Base-by-base conservation (phyloP, 345 rosid species). In the Citrus maxima region DNA sequence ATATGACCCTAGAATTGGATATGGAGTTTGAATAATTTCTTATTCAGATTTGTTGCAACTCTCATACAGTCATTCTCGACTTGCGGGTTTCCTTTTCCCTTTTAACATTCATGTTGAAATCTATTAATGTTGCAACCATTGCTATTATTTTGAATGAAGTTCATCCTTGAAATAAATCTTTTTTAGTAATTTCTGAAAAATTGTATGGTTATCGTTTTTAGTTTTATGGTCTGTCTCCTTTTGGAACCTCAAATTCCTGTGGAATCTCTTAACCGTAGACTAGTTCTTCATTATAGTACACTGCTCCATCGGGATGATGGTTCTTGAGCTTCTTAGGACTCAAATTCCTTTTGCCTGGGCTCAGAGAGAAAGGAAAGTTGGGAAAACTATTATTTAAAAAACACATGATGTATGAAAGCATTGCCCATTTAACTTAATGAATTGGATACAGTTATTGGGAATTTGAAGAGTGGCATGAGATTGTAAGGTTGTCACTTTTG, bases 381-480 rank as follows among this genome's bases (percentile, higher is more conserved):
- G 21, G 58, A 13, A 61, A 42, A 46, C 42, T 46, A 10, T 62
- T 34, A 74, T 63, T 25, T 5, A 19, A 42, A 61, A 19, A 25
- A 10, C 7, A n/a, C 59, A 62, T 61, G 30, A 61, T 40, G 3
- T 4, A 4, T 38, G 32, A 74, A 30, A 74, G 25, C 27, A 14
- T 64, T 62, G 55, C 68, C 58, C 12, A 21, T 42, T 55, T 38
- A 62, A 24, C 40, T 74, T 74, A n/a, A 13, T 21, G 42, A 75
- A 42, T 13, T 75, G 70, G 70, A 6, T 54, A 21, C 24, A 13
- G 32, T 9, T 54, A 51, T 49, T 61, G 71, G 63, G 51, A 65
- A 46, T 75, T 64, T 65, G 70, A 75, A 67, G 27, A 64, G 24
- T 75, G 49, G 24, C 22, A 16, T 65, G 34, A 51, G 78, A 65